Evolutionary conservation across 1,284 basidiomycete genomes (phyloP), one percentile per base, ranked within the genome.

Genomic region (Sutorius eximius): DNA sequence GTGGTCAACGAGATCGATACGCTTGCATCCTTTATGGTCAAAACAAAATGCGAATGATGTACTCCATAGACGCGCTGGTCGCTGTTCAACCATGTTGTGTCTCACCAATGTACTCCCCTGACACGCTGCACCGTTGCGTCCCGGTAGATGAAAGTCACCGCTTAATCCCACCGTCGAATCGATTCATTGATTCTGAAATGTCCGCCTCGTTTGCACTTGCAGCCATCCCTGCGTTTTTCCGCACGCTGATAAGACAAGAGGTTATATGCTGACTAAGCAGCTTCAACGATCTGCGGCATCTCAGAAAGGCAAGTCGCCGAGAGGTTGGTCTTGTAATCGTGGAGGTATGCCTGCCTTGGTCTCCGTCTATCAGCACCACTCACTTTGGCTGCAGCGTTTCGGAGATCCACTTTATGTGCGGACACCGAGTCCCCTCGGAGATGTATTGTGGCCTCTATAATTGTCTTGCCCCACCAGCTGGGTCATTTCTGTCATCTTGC

Each of bases 11-110:
- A 91, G 70, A 82, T 87, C 49, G 89, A 91, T 57, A 86, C 83
- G n/a, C 73, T 91, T 36, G 85, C 86, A n/a, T 78, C 82, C 43
- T 91, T 91, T 61, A 84, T 90, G 83, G 80, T 90, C 37, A 87
- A 82, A 70, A 76, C 80, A 29, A 86, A 82, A 71, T 78, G 77
- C 67, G 72, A 71, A 59, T 71, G 64, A 58, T 65, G 51, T 58
- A 55, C 29, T 56, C 59, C 15, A 46, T 66, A 61, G 53, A 55
- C 45, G 29, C 53, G 55, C 62, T 5, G 60, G 66, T 51, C 62
- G 53, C 66, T 53, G 53, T 52, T 55, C 47, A 34, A 42, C 51
- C 40, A 27, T 52, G 24, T 54, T 29, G 37, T 63, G 52, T 62
- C 37, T 49, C 38, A 29, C 29, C 53, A 58, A 63, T 68, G 57